phyloP scores from a whole-genome alignment of 2,329 filamentous ascomycete genomes.

The Colletotrichum chlorophyti region DNA sequence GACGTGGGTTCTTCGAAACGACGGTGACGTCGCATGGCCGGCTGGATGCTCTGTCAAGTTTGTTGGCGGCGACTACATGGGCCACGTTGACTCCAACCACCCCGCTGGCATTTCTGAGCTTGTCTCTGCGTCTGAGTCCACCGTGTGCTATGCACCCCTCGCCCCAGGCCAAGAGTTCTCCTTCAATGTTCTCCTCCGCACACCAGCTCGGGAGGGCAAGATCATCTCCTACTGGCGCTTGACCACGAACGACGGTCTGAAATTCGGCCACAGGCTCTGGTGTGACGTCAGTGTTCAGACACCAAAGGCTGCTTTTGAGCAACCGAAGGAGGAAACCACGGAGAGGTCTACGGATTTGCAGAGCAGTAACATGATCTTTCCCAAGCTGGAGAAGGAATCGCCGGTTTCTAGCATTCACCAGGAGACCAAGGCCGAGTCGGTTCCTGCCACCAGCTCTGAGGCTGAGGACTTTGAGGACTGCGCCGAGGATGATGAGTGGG shows the following conservation, averaged over 20 bases:
- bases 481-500: constrained; percentile 66
- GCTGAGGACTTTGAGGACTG: constrained; percentile 61
- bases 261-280: constrained; percentile 95
- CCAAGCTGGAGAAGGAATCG: constrained; percentile 93
- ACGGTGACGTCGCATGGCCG: constrained; percentile 81
- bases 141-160: constrained; percentile 72
- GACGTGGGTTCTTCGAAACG: constrained; percentile 90
- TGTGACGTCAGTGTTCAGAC: constrained; percentile 81
- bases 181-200: constrained; percentile 87
- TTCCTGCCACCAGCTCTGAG: constrained; percentile 49
- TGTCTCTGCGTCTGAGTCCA: constrained; percentile 81
- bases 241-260: constrained; percentile 78
- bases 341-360: constrained; percentile 39
- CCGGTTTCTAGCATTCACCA: constrained; percentile 81
- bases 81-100: constrained; percentile 81
- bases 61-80: constrained; percentile 96
- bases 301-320: constrained; percentile 42
- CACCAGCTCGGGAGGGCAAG: constrained; percentile 77
- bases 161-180: constrained; percentile 76
- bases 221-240: constrained; percentile 97
- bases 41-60: constrained; percentile 89
- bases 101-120: constrained; percentile 82
- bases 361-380: constrained; percentile 89
- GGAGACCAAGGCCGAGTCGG: constrained; percentile 57
- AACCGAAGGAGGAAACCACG: constrained; percentile 35